Conservation (phyloP, 139 green algal genomes). For the Auxenochlorella pyrenoidosa region DNA sequence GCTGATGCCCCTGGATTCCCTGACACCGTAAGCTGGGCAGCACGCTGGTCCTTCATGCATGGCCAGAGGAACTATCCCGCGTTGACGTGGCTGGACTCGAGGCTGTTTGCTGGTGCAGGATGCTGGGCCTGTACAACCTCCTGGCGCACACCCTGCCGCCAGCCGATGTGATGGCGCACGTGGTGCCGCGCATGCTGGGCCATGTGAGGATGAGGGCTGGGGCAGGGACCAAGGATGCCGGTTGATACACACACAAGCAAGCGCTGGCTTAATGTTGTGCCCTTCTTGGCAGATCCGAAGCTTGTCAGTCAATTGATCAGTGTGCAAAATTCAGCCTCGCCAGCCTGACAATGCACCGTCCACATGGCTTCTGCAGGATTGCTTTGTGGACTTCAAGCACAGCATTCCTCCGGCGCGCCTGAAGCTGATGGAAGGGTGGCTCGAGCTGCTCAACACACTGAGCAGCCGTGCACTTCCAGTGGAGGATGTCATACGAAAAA, state of each 20-base stretch:
- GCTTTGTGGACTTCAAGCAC: conserved; percentile 8
- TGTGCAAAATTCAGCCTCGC: no score
- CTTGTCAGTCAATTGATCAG: no score
- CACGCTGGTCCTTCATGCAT: not conserved
- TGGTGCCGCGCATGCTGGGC: not conserved
- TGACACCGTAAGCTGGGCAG: not conserved
- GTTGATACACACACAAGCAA: not conserved
- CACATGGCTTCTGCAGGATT: not conserved
- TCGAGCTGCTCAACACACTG: not conserved
- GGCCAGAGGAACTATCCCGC: not conserved
- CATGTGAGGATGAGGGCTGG: not conserved
- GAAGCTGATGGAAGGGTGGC: not conserved
- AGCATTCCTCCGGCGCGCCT: not conserved
- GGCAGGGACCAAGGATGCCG: no score
- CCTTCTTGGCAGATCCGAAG: no score
- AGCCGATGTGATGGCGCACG: not conserved
- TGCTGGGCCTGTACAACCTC: conserved; percentile 2
- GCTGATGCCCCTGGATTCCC: not conserved
- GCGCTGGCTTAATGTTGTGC: no score
- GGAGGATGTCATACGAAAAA: not conserved
- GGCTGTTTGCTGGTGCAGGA: not conserved
- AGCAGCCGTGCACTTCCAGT: not conserved
- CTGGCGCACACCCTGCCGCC: not conserved
- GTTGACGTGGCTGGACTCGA: not conserved
- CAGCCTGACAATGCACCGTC: no score